These are phyloP conservation scores for Nitzschia inconspicua DNA, from an alignment of 108 stramenopile genomes.

Conservation along the genomic window DNA sequence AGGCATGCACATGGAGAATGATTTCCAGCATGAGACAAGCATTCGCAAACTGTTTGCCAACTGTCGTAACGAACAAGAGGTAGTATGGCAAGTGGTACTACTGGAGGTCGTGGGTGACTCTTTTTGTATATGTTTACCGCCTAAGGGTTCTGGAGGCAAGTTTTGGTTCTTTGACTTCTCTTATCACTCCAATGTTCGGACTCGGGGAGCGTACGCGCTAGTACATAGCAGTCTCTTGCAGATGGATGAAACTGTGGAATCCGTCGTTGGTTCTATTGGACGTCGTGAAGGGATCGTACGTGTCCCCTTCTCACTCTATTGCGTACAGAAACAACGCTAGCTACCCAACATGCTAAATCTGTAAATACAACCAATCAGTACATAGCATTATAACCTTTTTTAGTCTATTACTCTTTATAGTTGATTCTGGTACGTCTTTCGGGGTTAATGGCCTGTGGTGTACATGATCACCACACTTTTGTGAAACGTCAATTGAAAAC, in stretches of 20 bases:
- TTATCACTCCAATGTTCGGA: slow-evolving; percentile 1
- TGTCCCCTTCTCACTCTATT: slow-evolving; percentile 4
- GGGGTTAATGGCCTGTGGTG: no score
- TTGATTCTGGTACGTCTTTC: no score
- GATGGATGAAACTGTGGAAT: slow-evolving; percentile 17
- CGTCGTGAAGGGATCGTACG: not conserved
- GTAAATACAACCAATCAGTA: no score
- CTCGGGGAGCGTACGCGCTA: slow-evolving; percentile 14
- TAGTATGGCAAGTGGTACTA: slow-evolving; percentile 14
- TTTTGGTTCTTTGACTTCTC: slow-evolving; percentile 24
- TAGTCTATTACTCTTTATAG: no score
- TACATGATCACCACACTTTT: no score
- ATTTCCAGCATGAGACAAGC: slow-evolving; percentile 1
- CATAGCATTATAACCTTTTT: no score
- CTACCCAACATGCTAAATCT: no score
- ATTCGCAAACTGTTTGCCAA: slow-evolving; percentile 3
- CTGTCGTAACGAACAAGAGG: slow-evolving; percentile 20
- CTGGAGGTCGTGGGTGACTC: slow-evolving; percentile 6
- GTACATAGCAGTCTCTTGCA: slow-evolving; percentile 23
- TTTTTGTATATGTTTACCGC: slow-evolving; percentile 15
- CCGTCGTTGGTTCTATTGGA: not conserved
- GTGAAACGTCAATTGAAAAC: no score
- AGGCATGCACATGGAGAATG: slow-evolving; percentile 2
- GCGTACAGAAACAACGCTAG: slow-evolving; percentile 12
- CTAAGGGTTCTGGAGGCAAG: slow-evolving; percentile 24